These are phyloP conservation scores for Pilasporangium apinafurcum DNA, from an alignment of 352 stramenopile genomes.

Conservation along the genomic window DNA sequence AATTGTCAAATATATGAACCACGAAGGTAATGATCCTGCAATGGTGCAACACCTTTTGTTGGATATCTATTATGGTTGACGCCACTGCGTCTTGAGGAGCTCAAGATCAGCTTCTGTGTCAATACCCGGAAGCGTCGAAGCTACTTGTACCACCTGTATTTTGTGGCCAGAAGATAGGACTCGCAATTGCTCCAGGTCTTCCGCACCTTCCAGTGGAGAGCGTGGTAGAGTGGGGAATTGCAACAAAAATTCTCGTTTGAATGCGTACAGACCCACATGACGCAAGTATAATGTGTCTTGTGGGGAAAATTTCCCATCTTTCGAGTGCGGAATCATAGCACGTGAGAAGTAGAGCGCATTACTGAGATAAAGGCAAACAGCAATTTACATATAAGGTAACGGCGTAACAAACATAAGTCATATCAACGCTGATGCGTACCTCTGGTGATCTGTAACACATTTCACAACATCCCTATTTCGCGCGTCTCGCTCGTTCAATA, in stretches of 20 bases:
- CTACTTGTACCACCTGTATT: constrained; percentile 64
- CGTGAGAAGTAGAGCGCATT: constrained; percentile 85
- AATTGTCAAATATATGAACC: too few species aligned
- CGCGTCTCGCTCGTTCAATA: constrained; percentile 47
- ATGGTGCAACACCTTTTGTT: too few species aligned
- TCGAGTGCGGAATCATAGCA: constrained; percentile 72
- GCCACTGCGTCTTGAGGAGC: constrained; percentile 25
- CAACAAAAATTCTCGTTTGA: constrained; percentile 63
- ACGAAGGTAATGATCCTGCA: too few species aligned
- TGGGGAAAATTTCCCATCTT: constrained; percentile 44
- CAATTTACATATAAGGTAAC: neutral
- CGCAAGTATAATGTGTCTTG: constrained; percentile 48
- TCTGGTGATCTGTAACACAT: constrained; percentile 53
- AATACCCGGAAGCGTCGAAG: constrained; percentile 53
- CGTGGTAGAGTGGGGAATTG: constrained; percentile 52
- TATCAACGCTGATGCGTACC: constrained; percentile 15
- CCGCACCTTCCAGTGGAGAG: constrained; percentile 45
- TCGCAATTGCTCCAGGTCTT: constrained; percentile 83
- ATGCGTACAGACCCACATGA: constrained; percentile 81
- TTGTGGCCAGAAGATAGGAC: constrained; percentile 69
- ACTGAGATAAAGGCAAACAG: constrained; percentile 13
- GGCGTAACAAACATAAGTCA: neutral
- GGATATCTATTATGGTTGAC: too few species aligned
- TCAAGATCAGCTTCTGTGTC: constrained; percentile 67
- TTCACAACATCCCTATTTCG: constrained; percentile 70